These are phyloP conservation scores for Inonotus obliquus DNA, from an alignment of 1,284 basidiomycete species.

Conservation along the genomic window DNA sequence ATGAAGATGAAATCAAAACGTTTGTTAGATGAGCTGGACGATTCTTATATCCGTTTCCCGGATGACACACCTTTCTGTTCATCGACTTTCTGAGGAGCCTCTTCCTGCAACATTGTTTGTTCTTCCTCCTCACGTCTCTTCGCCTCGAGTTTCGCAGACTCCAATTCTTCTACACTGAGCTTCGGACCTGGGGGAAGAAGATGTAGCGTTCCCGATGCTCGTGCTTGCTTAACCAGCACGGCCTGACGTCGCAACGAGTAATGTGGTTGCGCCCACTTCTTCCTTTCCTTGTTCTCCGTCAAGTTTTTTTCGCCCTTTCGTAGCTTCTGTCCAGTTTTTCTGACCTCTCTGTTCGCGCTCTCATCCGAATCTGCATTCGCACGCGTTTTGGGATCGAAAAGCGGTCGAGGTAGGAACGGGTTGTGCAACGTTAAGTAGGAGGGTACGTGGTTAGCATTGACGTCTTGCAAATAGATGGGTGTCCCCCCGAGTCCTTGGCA, in stretches of 20 bases:
- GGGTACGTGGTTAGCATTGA: not conserved
- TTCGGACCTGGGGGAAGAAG: constrained; percentile 21
- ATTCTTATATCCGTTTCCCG: not conserved
- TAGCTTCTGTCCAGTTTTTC: too few relatives aligned
- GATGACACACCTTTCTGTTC: not conserved
- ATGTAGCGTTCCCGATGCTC: constrained; percentile 27
- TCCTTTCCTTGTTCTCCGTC: not conserved
- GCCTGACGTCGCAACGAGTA: constrained; percentile 72
- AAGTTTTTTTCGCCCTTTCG: too few relatives aligned
- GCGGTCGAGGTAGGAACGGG: constrained; percentile 11
- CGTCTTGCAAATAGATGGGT: not conserved
- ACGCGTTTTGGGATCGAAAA: not conserved
- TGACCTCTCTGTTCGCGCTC: not conserved
- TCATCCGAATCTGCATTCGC: not conserved
- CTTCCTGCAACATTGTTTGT: not conserved
- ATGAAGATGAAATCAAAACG: not conserved
- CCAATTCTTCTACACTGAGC: constrained; percentile 3
- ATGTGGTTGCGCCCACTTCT: constrained; percentile 59
- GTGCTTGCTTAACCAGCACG: constrained; percentile 70
- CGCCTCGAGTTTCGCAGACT: constrained; percentile 4
- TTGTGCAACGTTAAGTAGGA: constrained; percentile 3
- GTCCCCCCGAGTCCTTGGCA: not conserved
- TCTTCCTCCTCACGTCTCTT: not conserved
- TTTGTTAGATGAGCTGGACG: too few relatives aligned
- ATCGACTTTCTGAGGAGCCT: not conserved